Conservation (phyloP, 179 eudicot genomes). For the Silene noctiflora region DNA sequence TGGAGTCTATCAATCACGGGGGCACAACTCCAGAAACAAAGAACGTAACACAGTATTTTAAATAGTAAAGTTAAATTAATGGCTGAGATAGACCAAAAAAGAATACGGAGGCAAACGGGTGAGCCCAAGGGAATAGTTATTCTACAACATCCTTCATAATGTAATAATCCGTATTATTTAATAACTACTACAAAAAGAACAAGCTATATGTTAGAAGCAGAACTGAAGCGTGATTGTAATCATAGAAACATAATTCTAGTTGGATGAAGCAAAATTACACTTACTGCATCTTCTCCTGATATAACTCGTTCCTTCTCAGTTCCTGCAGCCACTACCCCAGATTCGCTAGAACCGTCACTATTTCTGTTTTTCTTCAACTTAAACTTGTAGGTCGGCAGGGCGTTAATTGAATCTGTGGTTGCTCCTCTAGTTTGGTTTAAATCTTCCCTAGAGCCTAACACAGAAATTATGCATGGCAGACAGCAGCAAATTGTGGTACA, state of each 20-base stretch:
- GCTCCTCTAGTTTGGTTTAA: constrained; percentile 85
- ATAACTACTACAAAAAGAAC: neutral
- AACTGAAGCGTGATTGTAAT: neutral
- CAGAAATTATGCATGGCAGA: constrained; percentile 94
- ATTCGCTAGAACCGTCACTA: constrained; percentile 47
- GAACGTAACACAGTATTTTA: no score
- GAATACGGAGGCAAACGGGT: neutral
- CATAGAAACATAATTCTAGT: constrained; percentile 6
- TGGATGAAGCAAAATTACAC: constrained; percentile 20
- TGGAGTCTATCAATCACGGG: no score
- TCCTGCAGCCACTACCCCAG: constrained; percentile 89
- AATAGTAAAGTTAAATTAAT: neutral
- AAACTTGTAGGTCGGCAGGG: constrained; percentile 90
- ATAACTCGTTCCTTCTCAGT: constrained; percentile 87
- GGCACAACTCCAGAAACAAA: no score
- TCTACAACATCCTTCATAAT: constrained; percentile 8
- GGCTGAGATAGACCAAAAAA: neutral
- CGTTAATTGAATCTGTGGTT: constrained; percentile 77
- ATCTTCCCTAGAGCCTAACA: constrained; percentile 90
- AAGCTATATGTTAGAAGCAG: neutral
- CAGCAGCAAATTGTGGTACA: constrained; percentile 98
- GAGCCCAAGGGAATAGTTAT: neutral
- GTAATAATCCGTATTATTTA: neutral
- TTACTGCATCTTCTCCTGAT: constrained; percentile 97
- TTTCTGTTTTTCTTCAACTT: constrained; percentile 68